phyloP scores from a whole-genome alignment of 345 rosid species.

The Cardiospermum halicacabum region DNA sequence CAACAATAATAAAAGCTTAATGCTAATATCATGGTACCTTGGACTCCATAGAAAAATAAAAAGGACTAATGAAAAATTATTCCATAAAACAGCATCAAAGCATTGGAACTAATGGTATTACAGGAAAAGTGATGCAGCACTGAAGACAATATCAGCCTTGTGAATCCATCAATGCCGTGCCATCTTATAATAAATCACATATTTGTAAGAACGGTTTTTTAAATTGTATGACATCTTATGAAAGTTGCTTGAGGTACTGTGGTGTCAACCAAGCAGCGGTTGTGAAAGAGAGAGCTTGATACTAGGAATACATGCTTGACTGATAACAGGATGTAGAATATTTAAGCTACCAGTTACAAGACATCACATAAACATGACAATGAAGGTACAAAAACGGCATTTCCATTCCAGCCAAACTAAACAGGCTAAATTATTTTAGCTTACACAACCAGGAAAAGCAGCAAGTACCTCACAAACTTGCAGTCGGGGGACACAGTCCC shows the following conservation, averaged over 20 bases:
- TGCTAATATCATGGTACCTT: neutral
- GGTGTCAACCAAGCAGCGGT: neutral
- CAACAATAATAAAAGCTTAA: neutral
- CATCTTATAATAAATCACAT: neutral
- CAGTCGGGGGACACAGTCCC: conserved; percentile 91
- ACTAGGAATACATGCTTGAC: neutral
- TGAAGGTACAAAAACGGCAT: neutral
- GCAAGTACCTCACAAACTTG: conserved; percentile 65
- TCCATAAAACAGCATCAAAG: neutral
- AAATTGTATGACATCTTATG: too few relatives aligned
- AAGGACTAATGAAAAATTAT: neutral
- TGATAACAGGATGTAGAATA: neutral
- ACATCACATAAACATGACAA: neutral
- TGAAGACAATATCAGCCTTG: neutral
- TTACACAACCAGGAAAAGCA: neutral
- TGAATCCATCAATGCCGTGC: neutral
- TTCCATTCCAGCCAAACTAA: neutral
- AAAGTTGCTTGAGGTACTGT: neutral
- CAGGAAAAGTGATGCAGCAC: neutral
- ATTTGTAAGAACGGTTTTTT: neutral
- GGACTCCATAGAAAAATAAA: neutral
- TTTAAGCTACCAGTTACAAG: neutral
- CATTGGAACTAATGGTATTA: neutral
- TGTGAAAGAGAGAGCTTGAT: neutral
- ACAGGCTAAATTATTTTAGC: neutral